Evolutionary conservation across 1,284 basidiomycete genomes (phyloP).

Genomic region (Megacollybia platyphylla): DNA sequence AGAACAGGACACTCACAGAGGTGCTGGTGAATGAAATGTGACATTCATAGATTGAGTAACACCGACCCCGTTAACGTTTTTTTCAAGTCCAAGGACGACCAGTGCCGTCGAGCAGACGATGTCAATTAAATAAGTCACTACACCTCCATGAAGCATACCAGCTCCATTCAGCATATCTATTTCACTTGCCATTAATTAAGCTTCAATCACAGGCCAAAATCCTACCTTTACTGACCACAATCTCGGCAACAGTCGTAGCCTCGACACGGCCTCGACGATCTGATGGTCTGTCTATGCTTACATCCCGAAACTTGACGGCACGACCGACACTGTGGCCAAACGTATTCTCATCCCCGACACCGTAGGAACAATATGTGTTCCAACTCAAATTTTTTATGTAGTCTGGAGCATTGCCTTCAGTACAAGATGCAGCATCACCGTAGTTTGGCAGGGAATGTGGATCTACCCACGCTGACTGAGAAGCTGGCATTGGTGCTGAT

Average conservation of each 20-base stretch:
- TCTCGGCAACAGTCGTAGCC: conserved; percentile 45
- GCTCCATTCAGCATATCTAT: conserved; percentile 63
- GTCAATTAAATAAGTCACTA: conserved; percentile 58
- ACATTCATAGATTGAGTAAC: conserved; percentile 61
- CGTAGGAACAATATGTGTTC: conserved; percentile 54
- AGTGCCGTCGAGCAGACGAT: conserved; percentile 58
- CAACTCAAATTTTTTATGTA: conserved; percentile 50
- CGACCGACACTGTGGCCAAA: conserved; percentile 51
- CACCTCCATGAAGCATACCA: conserved; percentile 60
- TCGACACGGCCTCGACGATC: conserved; percentile 37
- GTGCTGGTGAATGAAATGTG: conserved; percentile 52
- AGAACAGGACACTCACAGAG: conserved; percentile 27
- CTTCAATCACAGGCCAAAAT: not conserved
- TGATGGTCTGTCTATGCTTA: conserved; percentile 30
- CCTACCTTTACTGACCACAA: conserved; percentile 43
- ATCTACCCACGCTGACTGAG: conserved; percentile 42
- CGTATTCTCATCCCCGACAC: conserved; percentile 44
- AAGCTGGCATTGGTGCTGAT: no score
- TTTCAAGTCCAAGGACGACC: conserved; percentile 45
- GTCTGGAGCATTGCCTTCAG: conserved; percentile 47
- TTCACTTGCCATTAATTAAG: conserved; percentile 3
- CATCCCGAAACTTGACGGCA: conserved; percentile 43
- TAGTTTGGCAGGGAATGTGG: conserved; percentile 41
- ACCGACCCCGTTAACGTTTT: conserved; percentile 54
- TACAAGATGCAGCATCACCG: conserved; percentile 31